Percentiles rank a stretch among this genome's conserved stretches.
These are phyloP conservation scores for Nakazawaea holstii DNA, from an alignment of 805 yeast genomes.

Conservation along the genomic window DNA sequence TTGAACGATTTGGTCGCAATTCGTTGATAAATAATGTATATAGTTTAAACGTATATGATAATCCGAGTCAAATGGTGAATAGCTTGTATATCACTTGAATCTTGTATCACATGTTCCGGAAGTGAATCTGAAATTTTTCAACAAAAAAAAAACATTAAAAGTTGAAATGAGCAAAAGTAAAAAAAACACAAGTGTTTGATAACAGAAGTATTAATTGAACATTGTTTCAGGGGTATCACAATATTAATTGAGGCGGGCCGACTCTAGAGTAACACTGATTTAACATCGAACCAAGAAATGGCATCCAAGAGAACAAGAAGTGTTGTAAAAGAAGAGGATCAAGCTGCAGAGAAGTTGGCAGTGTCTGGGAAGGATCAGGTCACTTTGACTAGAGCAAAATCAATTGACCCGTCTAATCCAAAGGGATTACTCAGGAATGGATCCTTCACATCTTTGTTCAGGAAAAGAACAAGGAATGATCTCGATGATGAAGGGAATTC, in stretches of 20 bases:
- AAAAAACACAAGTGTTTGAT: background rate
- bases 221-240: no score
- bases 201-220: background rate
- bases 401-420: slow-evolving; percentile 4
- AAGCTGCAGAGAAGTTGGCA: background rate
- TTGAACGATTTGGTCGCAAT: background rate
- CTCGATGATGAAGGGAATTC: slow-evolving; percentile 2
- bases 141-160: background rate
- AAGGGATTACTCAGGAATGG: slow-evolving; percentile 10
- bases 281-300: background rate
- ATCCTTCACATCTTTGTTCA: slow-evolving; percentile 14
- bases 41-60: no score
- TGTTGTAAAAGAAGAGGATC: slow-evolving; percentile 2
- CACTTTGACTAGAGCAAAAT: slow-evolving; percentile 1
- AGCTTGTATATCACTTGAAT: background rate
- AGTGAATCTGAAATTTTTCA: background rate
- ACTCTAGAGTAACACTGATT: no score
- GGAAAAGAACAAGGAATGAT: slow-evolving; percentile 13
- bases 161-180: background rate
- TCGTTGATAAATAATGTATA: no score
- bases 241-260: no score
- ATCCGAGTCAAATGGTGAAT: background rate
- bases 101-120: background rate
- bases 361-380: background rate
- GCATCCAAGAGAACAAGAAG: slow-evolving; percentile 10